phyloP scores from a whole-genome alignment of 1,284 basidiomycete species.

The Leccinum angustisporum region DNA sequence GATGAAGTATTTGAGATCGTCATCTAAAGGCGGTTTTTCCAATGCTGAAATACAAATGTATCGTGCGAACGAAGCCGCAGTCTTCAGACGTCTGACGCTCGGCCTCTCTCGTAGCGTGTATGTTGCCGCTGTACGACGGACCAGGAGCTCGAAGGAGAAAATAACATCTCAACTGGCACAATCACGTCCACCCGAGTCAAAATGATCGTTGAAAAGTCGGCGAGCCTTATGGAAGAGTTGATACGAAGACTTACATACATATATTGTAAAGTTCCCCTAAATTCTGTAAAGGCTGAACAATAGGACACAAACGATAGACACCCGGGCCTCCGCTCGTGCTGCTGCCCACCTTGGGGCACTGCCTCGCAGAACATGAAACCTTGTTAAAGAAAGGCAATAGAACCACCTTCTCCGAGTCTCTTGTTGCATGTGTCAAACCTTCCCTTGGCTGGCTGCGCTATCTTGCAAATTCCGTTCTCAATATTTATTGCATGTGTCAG shows the following conservation, averaged over 20 bases:
- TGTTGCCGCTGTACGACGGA: slow-evolving; percentile 2
- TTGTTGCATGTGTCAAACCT: neutral
- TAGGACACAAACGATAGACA: neutral
- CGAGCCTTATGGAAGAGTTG: neutral
- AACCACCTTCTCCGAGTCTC: neutral
- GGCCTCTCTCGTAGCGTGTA: slow-evolving; percentile 2
- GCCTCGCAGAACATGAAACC: neutral
- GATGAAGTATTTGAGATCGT: slow-evolving; percentile 10
- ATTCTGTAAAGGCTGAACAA: neutral
- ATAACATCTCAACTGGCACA: neutral
- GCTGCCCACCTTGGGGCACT: neutral
- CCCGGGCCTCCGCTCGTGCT: neutral
- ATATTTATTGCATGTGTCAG: neutral
- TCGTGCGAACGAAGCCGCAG: slow-evolving; percentile 9
- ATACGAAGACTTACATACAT: neutral
- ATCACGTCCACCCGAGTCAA: neutral
- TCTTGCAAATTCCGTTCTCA: neutral
- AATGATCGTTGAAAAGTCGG: neutral
- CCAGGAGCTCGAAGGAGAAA: neutral
- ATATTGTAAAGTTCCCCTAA: neutral
- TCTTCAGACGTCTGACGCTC: neutral
- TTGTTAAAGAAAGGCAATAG: neutral
- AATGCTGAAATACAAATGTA: slow-evolving; percentile 14
- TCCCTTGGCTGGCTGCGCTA: neutral
- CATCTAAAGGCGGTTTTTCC: slow-evolving; percentile 8